Conservation (phyloP, 495 filamentous ascomycete species). For the Geopyxis carbonaria region DNA sequence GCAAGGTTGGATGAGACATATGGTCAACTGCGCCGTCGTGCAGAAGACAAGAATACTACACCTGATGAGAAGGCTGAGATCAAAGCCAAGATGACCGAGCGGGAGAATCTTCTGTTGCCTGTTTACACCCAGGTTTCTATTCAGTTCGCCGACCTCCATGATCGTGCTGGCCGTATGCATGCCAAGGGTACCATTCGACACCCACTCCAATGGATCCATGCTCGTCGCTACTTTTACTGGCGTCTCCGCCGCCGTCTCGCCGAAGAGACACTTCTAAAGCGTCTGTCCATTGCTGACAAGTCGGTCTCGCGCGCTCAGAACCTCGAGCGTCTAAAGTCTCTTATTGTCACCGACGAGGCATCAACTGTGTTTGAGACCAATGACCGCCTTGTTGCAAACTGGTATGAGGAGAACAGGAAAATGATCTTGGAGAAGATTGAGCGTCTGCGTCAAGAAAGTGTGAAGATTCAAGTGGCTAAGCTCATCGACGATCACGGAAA, state of each 20-base stretch:
- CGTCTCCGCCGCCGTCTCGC: constrained; percentile 90
- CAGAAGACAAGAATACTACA: constrained; percentile 47
- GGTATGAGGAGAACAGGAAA: constrained; percentile 95
- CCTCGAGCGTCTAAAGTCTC: constrained; percentile 21
- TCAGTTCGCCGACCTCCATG: constrained; percentile 93
- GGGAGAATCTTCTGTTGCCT: constrained; percentile 75
- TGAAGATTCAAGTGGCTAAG: constrained; percentile 61
- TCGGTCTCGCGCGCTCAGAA: constrained; percentile 29
- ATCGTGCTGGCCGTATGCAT: constrained; percentile 92
- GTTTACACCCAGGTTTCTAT: constrained; percentile 85
- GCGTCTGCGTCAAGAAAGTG: constrained; percentile 52
- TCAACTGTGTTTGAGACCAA: constrained; percentile 42
- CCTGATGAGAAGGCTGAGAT: constrained; percentile 56
- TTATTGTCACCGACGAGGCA: constrained; percentile 19
- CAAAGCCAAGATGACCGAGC: constrained; percentile 72
- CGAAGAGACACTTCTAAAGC: constrained; percentile 87
- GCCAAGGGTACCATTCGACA: constrained; percentile 87
- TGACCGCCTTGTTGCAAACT: constrained; percentile 71
- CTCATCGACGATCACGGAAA: constrained; percentile 58
- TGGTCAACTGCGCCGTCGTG: constrained; percentile 58
- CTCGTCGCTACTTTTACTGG: constrained; percentile 99
- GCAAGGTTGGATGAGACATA: constrained; percentile 77
- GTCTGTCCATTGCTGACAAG: constrained; percentile 45
- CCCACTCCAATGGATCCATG: constrained; percentile 67
- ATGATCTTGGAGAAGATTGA: constrained; percentile 63